These are phyloP conservation scores for Colletotrichum paranaense DNA, from an alignment of 2,329 filamentous ascomycete genomes.

Conservation along the genomic window DNA sequence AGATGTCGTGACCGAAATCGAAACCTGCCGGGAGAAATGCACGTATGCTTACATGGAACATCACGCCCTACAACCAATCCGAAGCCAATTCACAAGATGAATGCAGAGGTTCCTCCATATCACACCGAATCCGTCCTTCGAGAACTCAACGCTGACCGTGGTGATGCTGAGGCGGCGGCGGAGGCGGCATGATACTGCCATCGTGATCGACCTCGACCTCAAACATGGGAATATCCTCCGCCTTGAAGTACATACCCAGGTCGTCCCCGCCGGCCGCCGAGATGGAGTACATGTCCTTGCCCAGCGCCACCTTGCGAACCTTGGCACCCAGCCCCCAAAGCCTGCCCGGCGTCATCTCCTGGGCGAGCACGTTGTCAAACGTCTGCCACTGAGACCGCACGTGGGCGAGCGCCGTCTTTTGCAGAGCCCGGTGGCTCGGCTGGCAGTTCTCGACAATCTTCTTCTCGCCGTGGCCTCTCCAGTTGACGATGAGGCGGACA, in stretches of 20 bases:
- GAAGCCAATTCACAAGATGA: not conserved
- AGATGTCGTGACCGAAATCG: not conserved
- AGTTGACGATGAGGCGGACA: slow-evolving; percentile 42
- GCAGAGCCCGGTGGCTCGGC: slow-evolving; percentile 19
- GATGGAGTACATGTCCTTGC: slow-evolving; percentile 33
- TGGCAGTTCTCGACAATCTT: slow-evolving; percentile 44
- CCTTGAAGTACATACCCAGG: slow-evolving; percentile 31
- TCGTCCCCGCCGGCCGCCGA: slow-evolving; percentile 24
- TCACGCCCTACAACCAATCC: not conserved
- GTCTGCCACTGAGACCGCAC: slow-evolving; percentile 32
- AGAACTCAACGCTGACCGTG: not conserved
- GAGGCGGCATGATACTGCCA: slow-evolving; percentile 5
- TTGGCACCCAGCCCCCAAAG: slow-evolving; percentile 29
- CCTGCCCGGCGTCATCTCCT: slow-evolving; percentile 27
- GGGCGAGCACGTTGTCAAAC: slow-evolving; percentile 26
- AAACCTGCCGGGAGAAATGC: not conserved
- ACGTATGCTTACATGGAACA: not conserved
- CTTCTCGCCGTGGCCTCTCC: slow-evolving; percentile 43
- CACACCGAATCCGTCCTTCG: not conserved
- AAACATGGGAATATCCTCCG: slow-evolving; percentile 29
- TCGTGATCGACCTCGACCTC: slow-evolving; percentile 34
- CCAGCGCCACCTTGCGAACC: slow-evolving; percentile 29
- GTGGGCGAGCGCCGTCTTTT: slow-evolving; percentile 35
- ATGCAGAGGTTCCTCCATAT: not conserved
- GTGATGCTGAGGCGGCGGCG: slow-evolving; percentile 21